These are phyloP conservation scores for Colletotrichum camelliae DNA, from an alignment of 2,329 filamentous ascomycete species.

Conservation along the genomic window DNA sequence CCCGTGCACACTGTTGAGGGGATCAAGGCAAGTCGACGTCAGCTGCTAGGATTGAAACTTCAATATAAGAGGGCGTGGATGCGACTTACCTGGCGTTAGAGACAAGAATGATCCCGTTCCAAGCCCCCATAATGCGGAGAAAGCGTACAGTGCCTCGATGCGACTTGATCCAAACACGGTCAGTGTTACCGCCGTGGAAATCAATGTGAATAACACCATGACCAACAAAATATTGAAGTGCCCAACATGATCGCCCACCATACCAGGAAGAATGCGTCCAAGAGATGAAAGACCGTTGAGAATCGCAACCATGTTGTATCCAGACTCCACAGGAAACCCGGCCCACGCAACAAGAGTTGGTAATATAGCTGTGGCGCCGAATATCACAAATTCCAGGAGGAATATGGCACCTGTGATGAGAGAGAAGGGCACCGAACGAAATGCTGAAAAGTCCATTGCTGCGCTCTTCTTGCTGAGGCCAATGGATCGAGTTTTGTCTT, in stretches of 20 bases:
- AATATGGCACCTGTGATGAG: constrained; percentile 48
- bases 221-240: constrained; percentile 49
- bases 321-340: constrained; percentile 39
- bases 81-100: constrained; percentile 34
- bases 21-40: background rate
- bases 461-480: constrained; percentile 17
- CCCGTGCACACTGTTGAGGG: constrained; percentile 46
- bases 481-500: constrained; percentile 3
- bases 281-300: constrained; percentile 47
- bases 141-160: constrained; percentile 45
- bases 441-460: constrained; percentile 44
- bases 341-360: constrained; percentile 47
- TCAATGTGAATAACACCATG: constrained; percentile 10
- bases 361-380: constrained; percentile 49
- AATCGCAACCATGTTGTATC: constrained; percentile 49
- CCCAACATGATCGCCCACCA: constrained; percentile 46
- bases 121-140: constrained; percentile 52
- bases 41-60: background rate
- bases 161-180: constrained; percentile 47
- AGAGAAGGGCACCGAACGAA: constrained; percentile 43
- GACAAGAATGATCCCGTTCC: constrained; percentile 43
- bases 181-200: constrained; percentile 47
- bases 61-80: background rate
- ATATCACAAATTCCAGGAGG: constrained; percentile 53
- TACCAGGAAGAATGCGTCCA: constrained; percentile 48